Evolutionary conservation across 148 eudicot species (phyloP), one percentile per base, ranked within the genome.

Genomic region (Fagopyrum esculentum): DNA sequence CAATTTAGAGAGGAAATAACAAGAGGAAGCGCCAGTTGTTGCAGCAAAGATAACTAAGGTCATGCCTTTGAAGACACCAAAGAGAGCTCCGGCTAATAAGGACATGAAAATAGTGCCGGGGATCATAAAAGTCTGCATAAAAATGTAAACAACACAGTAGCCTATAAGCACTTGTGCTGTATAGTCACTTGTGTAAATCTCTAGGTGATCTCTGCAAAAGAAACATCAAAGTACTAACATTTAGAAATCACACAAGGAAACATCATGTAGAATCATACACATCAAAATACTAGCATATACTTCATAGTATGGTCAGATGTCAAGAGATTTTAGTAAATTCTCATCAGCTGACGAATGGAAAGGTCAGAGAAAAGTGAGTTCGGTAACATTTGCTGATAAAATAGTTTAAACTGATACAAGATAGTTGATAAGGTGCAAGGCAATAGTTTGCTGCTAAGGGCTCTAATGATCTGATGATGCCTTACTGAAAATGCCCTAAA

Each of bases 31-130:
- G 60, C 99, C 99, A 0, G 99, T 87, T 10, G 98, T 93, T 45
- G 98, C 98, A 74, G 88, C 80, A 78, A 88, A 89, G 68, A 93
- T 91, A 40, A 95, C 99, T 29, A 95, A 82, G 45, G 90, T 88
- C 75, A 93, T 85, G 68, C 98, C 98, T 82, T 83, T 85, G 77
- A 86, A 77, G 71, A 95, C 85, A 75, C 97, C 98, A 51, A 95
- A 95, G 57, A 95, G 92, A 16, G 98, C 82, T 45, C 98, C 98
- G 9, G 98, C 97, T 51, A 95, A 93, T 85, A 95, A 85, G 45
- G 98, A 95, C 97, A 95, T 90, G 75, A 95, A 95, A 44, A 95
- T 86, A 2, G 98, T 95, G 74, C 98, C 98, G n/a, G 98, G 98
- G 71, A 95, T 95, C 98, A 92, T 90, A 86, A 95, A 95, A 73